Percentiles rank a stretch among this genome's conserved stretches.
phyloP scores from a whole-genome alignment of 2,329 filamentous ascomycete genomes.

The Simplicillium sp. region DNA sequence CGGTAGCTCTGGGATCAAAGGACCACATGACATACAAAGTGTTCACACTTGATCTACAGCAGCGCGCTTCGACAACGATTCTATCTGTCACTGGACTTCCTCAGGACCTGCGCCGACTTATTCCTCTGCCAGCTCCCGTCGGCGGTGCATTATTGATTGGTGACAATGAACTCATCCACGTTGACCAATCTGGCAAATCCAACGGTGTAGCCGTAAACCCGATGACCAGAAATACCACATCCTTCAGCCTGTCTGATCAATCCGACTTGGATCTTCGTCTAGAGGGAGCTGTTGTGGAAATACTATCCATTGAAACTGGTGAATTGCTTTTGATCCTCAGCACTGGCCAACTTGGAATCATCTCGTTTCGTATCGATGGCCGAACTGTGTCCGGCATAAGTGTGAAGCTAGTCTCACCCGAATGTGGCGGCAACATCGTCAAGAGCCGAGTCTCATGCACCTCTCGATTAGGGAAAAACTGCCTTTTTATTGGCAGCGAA shows the following conservation, averaged over 20 bases:
- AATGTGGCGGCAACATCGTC: conserved; percentile 55
- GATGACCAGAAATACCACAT: conserved; percentile 73
- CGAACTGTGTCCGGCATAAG: conserved; percentile 80
- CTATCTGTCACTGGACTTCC: conserved; percentile 78
- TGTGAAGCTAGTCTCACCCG: conserved; percentile 54
- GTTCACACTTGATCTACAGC: conserved; percentile 88
- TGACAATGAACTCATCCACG: conserved; percentile 83
- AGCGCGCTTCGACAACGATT: conserved; percentile 86
- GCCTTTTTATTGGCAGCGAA: conserved; percentile 80
- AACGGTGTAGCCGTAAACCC: conserved; percentile 90
- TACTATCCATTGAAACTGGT: conserved; percentile 65
- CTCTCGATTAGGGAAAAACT: conserved; percentile 55
- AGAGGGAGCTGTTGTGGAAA: conserved; percentile 71
- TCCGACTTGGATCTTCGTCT: conserved; percentile 69
- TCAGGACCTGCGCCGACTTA: conserved; percentile 74
- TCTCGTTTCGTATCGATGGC: conserved; percentile 82
- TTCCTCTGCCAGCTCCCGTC: conserved; percentile 76
- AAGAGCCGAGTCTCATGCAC: conserved; percentile 58
- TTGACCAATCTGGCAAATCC: conserved; percentile 90
- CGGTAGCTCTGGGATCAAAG: conserved; percentile 70
- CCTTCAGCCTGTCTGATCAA: conserved; percentile 80
- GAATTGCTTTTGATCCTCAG: conserved; percentile 78
- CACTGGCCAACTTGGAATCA: conserved; percentile 62
- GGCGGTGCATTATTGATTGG: conserved; percentile 84
- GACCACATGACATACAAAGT: conserved; percentile 88